These are phyloP conservation scores for Knoxdaviesia capensis DNA, from an alignment of 2,329 filamentous ascomycete genomes.

Conservation along the genomic window DNA sequence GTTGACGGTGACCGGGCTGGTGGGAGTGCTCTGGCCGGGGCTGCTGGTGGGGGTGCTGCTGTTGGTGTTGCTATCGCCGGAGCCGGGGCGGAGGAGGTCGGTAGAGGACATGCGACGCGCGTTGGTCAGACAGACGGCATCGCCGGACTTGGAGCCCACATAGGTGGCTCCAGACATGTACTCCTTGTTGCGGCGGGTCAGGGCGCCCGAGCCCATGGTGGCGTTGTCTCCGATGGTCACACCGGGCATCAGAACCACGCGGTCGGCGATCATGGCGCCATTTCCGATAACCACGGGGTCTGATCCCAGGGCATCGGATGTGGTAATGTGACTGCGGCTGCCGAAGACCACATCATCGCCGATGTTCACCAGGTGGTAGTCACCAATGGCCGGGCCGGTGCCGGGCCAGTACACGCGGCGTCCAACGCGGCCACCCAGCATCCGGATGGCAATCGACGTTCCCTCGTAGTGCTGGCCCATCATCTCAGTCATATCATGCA, in stretches of 20 bases:
- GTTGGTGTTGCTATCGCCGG: neutral
- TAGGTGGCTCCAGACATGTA: slow-evolving; percentile 26
- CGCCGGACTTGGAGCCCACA: slow-evolving; percentile 29
- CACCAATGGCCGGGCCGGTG: slow-evolving; percentile 28
- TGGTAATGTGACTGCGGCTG: slow-evolving; percentile 30
- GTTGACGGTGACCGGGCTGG: neutral
- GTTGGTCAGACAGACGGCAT: slow-evolving; percentile 21
- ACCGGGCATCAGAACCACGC: slow-evolving; percentile 30
- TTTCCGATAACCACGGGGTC: slow-evolving; percentile 24
- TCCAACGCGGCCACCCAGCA: slow-evolving; percentile 30
- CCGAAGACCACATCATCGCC: slow-evolving; percentile 40
- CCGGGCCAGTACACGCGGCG: slow-evolving; percentile 36
- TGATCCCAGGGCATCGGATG: slow-evolving; percentile 28
- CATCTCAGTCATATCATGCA: slow-evolving; percentile 26
- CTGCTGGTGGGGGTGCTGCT: neutral
- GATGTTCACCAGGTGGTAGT: slow-evolving; percentile 33
- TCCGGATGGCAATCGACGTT: slow-evolving; percentile 27
- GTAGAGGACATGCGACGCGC: neutral
- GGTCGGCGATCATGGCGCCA: slow-evolving; percentile 34
- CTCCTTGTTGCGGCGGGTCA: slow-evolving; percentile 21
- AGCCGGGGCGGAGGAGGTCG: neutral
- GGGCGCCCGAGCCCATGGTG: slow-evolving; percentile 31
- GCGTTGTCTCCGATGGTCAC: slow-evolving; percentile 24
- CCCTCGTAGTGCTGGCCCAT: slow-evolving; percentile 34
- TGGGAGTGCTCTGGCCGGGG: neutral